Evolutionary conservation across 768 basidiomycete genomes (phyloP).

Genomic region (Rhizopogon vinicolor): DNA sequence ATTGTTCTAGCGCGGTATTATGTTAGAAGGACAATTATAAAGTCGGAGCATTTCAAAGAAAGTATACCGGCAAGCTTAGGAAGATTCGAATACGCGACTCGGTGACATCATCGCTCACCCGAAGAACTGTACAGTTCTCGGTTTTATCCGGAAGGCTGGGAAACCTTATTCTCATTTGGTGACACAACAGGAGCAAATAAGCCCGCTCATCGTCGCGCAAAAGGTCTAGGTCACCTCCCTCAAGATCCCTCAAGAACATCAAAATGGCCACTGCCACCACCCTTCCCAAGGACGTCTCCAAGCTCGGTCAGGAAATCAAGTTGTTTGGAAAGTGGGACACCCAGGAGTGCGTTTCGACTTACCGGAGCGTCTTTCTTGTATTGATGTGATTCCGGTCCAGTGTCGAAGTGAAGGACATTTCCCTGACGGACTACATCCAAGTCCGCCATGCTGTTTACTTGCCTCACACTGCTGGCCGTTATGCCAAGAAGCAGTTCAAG

Average conservation of each 20-base stretch:
- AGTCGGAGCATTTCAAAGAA: no score
- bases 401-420: conserved; percentile 99
- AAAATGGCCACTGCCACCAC: conserved; percentile 66
- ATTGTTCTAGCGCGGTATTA: no score
- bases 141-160: conserved; percentile 12
- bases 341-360: conserved; percentile 70
- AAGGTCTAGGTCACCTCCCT: conserved; percentile 12
- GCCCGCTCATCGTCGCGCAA: conserved; percentile 18
- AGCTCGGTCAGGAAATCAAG: conserved; percentile 82
- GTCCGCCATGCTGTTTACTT: conserved; percentile 96
- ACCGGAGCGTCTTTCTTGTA: neutral
- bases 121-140: conserved; percentile 26
- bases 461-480: conserved; percentile 98
- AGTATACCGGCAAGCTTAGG: no score
- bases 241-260: conserved; percentile 29
- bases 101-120: no score
- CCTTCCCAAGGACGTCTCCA: conserved; percentile 80
- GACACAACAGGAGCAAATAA: conserved; percentile 17
- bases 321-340: conserved; percentile 99
- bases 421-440: conserved; percentile 98
- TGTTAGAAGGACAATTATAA: no score
- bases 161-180: conserved; percentile 20
- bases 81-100: no score
- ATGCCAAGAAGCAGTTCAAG: conserved; percentile 99
- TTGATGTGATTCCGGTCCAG: conserved; percentile 36